Percentiles rank a stretch among this genome's conserved stretches.
phyloP scores from a whole-genome alignment of 176 grass and related monocot genomes.

The Bolboschoenus planiculmis region DNA sequence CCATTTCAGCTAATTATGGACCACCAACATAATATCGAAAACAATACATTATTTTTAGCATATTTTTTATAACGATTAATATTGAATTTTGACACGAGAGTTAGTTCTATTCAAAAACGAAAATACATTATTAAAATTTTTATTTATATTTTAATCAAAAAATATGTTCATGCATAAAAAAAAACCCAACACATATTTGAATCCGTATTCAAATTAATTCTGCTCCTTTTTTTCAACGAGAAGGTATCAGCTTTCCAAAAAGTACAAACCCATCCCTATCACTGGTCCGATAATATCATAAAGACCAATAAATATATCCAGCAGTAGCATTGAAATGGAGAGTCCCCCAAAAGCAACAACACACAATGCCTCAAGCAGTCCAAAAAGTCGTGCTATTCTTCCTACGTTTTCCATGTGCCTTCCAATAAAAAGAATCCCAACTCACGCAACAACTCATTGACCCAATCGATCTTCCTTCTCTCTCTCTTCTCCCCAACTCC shows the following conservation, averaged over 20 bases:
- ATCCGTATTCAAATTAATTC: background rate
- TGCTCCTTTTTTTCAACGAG: background rate
- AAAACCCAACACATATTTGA: background rate
- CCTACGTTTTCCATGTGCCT: background rate
- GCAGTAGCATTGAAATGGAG: background rate
- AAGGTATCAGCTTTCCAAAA: background rate
- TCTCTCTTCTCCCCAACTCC: background rate
- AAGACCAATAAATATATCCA: background rate
- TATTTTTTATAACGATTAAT: background rate
- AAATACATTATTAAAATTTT: too few species aligned
- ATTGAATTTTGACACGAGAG: background rate
- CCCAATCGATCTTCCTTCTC: background rate
- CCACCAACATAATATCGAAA: too few species aligned
- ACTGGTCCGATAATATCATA: background rate
- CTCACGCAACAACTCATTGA: background rate
- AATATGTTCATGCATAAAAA: background rate
- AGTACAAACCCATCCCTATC: background rate
- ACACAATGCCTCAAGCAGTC: background rate
- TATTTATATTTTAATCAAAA: background rate
- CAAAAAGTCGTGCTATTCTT: background rate
- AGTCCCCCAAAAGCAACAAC: background rate
- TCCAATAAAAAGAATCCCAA: constrained; percentile 8
- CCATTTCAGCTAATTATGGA: too few species aligned
- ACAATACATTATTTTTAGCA: too few species aligned
- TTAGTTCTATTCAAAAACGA: background rate